Base-by-base conservation (phyloP, 345 rosid genomes). In the Linum lewisii region DNA sequence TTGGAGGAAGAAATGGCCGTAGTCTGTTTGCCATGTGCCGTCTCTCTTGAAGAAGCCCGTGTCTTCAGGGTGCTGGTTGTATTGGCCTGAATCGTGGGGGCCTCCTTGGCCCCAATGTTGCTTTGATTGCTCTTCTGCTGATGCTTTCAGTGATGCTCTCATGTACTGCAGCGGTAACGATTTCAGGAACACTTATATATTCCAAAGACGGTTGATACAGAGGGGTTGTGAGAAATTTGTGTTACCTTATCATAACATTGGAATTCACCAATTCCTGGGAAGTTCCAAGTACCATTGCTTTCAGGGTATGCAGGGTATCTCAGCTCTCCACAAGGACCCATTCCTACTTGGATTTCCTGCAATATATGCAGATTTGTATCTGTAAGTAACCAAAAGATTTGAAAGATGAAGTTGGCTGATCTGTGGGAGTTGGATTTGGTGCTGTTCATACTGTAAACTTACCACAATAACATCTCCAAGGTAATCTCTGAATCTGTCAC, bases 301-400 rank as follows among this genome's bases (percentile, higher is more conserved):
- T 79, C 66, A 54, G 83, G 78, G 56, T 70, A 72, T 16, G 72
- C 78, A 67, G 86, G 83, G 66, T 81, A 81, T 63, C 78, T 72
- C 47, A 81, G 62, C 61, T 81, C 86, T 65, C 86, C 86, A 58
- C 74, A 75, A 64, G 86, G 82, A 60, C 86, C 83, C 81, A 81
- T 78, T 58, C 86, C 83, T 16, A 81, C 73, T 70, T 78, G 83
- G 54, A 81, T 63, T 63, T 79, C 86, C 83, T 81, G 45, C 25
- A 62, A 36, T 7, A 52, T 29, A 8, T 29, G 34, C n/a, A n/a
- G n/a, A n/a, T n/a, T n/a, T n/a, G n/a, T n/a, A n/a, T n/a, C n/a
- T n/a, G n/a, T n/a, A n/a, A n/a, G n/a, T n/a, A n/a, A n/a, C n/a
- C n/a, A n/a, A n/a, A n/a, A n/a, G n/a, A n/a, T n/a, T n/a, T n/a